Base-by-base conservation (phyloP, 345 rosid genomes). In the Gossypium anomalum region DNA sequence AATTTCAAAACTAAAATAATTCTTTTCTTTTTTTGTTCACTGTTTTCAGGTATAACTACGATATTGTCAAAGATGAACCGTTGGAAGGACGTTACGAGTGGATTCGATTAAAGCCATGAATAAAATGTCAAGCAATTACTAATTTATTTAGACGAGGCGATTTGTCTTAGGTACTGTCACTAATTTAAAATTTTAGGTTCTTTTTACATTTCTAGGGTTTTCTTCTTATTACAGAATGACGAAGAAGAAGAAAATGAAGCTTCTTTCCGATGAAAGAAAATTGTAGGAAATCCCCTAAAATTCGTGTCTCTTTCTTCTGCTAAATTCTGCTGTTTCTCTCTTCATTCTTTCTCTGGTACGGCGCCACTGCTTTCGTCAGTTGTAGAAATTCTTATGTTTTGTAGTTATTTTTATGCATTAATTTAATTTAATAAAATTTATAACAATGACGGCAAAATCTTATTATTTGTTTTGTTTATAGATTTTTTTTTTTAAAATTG, bases 21-120 rank as follows among this genome's bases (percentile, higher is more conserved):
- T 5, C 41, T 34, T 34, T 34, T 27, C 2, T 56, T 47, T 51
- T 34, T 52, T 17, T 2, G 2, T 34, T 60, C 2, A 1, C 23
- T 20, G 34, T 9, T 25, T 23, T 64, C 78, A 90, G 94, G 95
- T 90, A 88, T 57, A 90, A 90, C 71, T 90, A 78, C 71, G 92
- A 90, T 76, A 76, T 85, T 8, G 84, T 61, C 73, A 80, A 84
- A 81, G 94, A 88, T 75, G 84, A 82, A 79, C 87, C 94, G n/a
- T 47, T 85, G 85, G 85, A 90, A 74, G 94, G 94, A 74, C 89
- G 92, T 47, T 88, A 83, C 85, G 82, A 89, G 82, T 91, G 97
- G 94, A 75, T 86, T 51, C 79, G 79, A 58, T 47, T 86, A 76
- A 80, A 79, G 51, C 84, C 80, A 59, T 84, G 72, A 88, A 23